Conservation (phyloP, 805 yeast genomes). For the Nadsonia fulvescens region DNA sequence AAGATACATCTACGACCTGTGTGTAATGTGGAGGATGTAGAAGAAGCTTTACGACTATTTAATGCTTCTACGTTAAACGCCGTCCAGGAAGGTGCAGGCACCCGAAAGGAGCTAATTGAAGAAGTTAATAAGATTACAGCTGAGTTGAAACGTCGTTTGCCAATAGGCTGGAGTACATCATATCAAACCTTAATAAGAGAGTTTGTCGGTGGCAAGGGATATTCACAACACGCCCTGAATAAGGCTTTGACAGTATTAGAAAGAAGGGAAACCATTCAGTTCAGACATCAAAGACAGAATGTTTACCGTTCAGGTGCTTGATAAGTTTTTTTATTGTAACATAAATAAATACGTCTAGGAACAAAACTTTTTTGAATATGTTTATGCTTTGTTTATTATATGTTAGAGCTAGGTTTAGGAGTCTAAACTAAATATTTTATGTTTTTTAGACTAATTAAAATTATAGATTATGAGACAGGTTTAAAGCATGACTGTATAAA, state of each 20-base stretch:
- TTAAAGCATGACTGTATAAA: too few species aligned
- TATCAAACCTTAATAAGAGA: slow-evolving; percentile 70
- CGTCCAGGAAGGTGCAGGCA: slow-evolving; percentile 41
- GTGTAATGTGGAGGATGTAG: slow-evolving; percentile 79
- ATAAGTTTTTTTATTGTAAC: too few species aligned
- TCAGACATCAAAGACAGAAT: slow-evolving; percentile 73
- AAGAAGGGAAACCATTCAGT: slow-evolving; percentile 70
- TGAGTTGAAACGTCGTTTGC: slow-evolving; percentile 75
- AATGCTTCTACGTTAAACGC: slow-evolving; percentile 98
- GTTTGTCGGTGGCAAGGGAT: slow-evolving; percentile 29
- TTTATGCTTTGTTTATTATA: too few species aligned
- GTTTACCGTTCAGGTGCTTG: slow-evolving; percentile 59
- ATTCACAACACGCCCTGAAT: slow-evolving; percentile 56
- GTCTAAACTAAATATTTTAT: too few species aligned
- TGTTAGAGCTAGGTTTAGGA: too few species aligned
- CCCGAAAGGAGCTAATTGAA: slow-evolving; percentile 37
- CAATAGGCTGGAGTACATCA: slow-evolving; percentile 92
- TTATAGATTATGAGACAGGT: too few species aligned
- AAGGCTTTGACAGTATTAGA: slow-evolving; percentile 68
- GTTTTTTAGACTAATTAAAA: too few species aligned
- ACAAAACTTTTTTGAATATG: too few species aligned
- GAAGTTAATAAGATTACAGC: slow-evolving; percentile 69
- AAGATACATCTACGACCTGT: slow-evolving; percentile 67
- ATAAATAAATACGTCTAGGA: too few species aligned
- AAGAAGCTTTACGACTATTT: slow-evolving; percentile 85